Percentiles rank a stretch among this genome's conserved stretches.
phyloP scores from a whole-genome alignment of 2,329 filamentous ascomycete species.

The Neofusicoccum sp. region DNA sequence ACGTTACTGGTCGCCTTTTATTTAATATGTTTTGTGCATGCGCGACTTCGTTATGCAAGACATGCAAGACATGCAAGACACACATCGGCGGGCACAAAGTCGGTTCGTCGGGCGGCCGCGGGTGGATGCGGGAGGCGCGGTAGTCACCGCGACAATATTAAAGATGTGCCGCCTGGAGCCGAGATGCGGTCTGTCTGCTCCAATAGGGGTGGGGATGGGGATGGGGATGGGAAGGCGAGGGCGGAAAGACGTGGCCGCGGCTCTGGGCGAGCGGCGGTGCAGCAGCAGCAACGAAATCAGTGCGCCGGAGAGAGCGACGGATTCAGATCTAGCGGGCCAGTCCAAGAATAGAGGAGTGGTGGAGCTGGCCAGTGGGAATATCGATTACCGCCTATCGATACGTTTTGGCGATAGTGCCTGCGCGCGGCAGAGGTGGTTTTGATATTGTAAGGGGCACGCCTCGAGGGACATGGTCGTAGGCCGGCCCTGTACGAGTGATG shows the following conservation, averaged over 20 bases:
- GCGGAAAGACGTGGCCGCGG: slow-evolving; percentile 2
- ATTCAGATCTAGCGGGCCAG: slow-evolving; percentile 1
- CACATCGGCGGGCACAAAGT: neutral
- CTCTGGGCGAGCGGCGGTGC: neutral
- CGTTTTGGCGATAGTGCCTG: neutral
- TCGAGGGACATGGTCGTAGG: neutral
- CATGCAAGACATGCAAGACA: slow-evolving; percentile 5
- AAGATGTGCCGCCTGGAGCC: slow-evolving; percentile 14
- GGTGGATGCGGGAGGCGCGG: slow-evolving; percentile 8
- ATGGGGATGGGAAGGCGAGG: neutral
- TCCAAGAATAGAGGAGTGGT: slow-evolving; percentile 11
- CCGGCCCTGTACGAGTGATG: slow-evolving; percentile 1
- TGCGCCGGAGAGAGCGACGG: slow-evolving; percentile 5
- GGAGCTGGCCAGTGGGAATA: slow-evolving; percentile 5
- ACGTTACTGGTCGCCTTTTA: slow-evolving; percentile 5
- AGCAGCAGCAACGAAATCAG: neutral
- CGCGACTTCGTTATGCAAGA: neutral
- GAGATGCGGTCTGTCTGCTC: slow-evolving; percentile 6
- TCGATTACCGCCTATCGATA: slow-evolving; percentile 18
- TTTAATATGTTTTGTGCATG: neutral
- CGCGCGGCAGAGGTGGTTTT: neutral
- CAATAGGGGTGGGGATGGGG: slow-evolving; percentile 15
- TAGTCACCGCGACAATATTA: slow-evolving; percentile 12
- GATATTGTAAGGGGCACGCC: slow-evolving; percentile 16
- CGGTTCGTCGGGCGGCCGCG: neutral